phyloP scores from a whole-genome alignment of 2,329 filamentous ascomycete genomes.

The Cephalotrichum gorgonifer region DNA sequence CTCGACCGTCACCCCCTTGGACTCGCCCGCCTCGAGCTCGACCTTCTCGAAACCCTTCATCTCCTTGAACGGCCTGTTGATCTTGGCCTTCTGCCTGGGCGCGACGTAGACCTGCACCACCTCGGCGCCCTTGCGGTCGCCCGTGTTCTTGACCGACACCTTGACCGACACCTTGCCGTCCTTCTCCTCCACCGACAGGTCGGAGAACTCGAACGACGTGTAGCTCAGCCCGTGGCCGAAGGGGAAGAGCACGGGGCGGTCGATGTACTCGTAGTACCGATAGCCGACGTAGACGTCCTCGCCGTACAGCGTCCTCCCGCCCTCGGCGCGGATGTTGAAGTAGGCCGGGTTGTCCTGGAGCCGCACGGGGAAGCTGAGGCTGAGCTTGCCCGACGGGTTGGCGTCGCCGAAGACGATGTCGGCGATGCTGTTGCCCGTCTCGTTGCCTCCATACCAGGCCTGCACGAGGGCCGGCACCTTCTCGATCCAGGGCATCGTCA shows the following conservation, averaged over 20 bases:
- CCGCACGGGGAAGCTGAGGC: constrained; percentile 59
- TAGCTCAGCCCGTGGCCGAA: constrained; percentile 78
- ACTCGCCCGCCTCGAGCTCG: constrained; percentile 47
- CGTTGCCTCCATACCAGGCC: constrained; percentile 79
- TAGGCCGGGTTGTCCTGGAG: constrained; percentile 65
- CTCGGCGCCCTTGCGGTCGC: constrained; percentile 39
- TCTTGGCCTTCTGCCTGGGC: constrained; percentile 38
- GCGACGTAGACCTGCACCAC: constrained; percentile 48
- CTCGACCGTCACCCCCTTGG: constrained; percentile 42
- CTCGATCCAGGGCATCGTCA: constrained; percentile 59
- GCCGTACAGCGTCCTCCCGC: constrained; percentile 62
- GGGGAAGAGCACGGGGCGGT: constrained; percentile 56
- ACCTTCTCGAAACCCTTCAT: constrained; percentile 59
- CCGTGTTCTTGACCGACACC: constrained; percentile 51
- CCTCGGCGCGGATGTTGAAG: constrained; percentile 63
- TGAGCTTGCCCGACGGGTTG: constrained; percentile 66
- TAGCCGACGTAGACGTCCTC: constrained; percentile 78
- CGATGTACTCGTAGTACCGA: constrained; percentile 63
- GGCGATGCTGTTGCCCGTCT: constrained; percentile 71
- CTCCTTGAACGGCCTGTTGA: constrained; percentile 50
- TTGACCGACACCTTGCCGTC: constrained; percentile 37
- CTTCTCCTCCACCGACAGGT: constrained; percentile 33
- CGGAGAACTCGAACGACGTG: constrained; percentile 52
- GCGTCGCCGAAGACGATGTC: constrained; percentile 66
- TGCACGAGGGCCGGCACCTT: constrained; percentile 48